A percentile compares a stretch with the other conserved stretches of the same genome.
Evolutionary conservation across 257 asterid species (phyloP).

Genomic region (Rubia yunnanensis): DNA sequence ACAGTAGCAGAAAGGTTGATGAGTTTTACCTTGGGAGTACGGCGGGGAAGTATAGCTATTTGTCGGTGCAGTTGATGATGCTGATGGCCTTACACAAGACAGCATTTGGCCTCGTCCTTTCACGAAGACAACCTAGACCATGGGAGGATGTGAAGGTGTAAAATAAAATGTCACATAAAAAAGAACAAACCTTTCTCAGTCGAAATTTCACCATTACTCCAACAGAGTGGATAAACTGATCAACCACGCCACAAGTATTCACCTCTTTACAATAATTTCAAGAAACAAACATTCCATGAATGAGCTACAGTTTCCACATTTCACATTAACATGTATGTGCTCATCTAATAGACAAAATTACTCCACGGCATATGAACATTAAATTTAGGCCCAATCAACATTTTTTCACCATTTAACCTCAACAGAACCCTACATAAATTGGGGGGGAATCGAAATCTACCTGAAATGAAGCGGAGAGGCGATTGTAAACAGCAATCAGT

Average conservation of each 20-base stretch:
- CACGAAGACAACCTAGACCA: constrained; percentile 24
- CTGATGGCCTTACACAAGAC: constrained; percentile 38
- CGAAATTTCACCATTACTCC: too few species aligned
- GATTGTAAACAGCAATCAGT: constrained; percentile 7
- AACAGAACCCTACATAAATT: background rate
- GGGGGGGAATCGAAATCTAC: background rate
- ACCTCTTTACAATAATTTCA: background rate
- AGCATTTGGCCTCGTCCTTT: constrained; percentile 37
- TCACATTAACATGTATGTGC: background rate
- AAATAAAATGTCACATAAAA: constrained; percentile 2
- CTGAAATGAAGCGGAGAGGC: constrained; percentile 1
- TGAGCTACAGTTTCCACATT: background rate
- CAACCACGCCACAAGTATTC: background rate
- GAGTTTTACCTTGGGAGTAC: constrained; percentile 49
- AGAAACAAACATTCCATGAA: background rate
- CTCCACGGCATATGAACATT: background rate
- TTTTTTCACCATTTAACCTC: background rate
- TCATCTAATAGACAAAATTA: background rate
- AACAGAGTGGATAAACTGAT: background rate
- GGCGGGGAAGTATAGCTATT: constrained; percentile 41
- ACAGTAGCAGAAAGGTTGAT: background rate
- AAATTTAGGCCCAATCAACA: background rate
- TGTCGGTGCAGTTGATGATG: constrained; percentile 29
- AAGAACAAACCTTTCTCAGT: background rate
- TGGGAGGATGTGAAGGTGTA: constrained; percentile 13